Evolutionary conservation across 2,329 filamentous ascomycete species (phyloP).

Genomic region (Tolypocladium guangdongense): DNA sequence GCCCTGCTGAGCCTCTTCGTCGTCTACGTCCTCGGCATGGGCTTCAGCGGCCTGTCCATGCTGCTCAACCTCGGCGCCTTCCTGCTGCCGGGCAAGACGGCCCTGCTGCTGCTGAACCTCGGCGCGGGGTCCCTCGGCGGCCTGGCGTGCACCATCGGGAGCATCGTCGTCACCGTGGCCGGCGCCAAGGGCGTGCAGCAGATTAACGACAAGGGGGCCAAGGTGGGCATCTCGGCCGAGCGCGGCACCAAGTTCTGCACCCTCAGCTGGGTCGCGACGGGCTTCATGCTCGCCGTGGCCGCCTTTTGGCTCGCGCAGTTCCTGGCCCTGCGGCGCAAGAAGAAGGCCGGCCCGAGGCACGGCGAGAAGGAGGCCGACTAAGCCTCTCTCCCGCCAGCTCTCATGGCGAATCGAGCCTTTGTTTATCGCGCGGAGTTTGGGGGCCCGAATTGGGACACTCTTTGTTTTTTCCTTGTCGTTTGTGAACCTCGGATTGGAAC

Average conservation of each 20-base stretch:
- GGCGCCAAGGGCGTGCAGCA: slow-evolving; percentile 27
- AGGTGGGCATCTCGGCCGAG: slow-evolving; percentile 32
- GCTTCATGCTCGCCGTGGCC: slow-evolving; percentile 27
- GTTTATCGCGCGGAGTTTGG: neutral
- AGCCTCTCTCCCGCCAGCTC: neutral
- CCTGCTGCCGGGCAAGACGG: slow-evolving; percentile 16
- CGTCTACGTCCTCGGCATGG: slow-evolving; percentile 34
- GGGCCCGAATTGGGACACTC: neutral
- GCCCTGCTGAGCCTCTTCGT: slow-evolving; percentile 37
- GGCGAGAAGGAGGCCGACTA: neutral
- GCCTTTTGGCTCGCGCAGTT: slow-evolving; percentile 30
- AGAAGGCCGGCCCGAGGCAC: slow-evolving; percentile 1
- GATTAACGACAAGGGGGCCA: slow-evolving; percentile 31
- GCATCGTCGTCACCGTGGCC: slow-evolving; percentile 30
- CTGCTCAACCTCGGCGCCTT: slow-evolving; percentile 26
- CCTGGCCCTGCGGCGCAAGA: slow-evolving; percentile 16
- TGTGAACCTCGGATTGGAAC: neutral
- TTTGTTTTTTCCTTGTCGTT: neutral
- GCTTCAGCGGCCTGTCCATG: slow-evolving; percentile 31
- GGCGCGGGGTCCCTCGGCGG: slow-evolving; percentile 23
- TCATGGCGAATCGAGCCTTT: neutral
- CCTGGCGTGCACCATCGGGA: slow-evolving; percentile 27
- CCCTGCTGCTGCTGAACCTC: slow-evolving; percentile 24
- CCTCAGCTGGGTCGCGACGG: slow-evolving; percentile 36
- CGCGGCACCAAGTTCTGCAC: slow-evolving; percentile 32